Base-by-base conservation (phyloP, 768 basidiomycete genomes). In the Floccularia luteovirens region DNA sequence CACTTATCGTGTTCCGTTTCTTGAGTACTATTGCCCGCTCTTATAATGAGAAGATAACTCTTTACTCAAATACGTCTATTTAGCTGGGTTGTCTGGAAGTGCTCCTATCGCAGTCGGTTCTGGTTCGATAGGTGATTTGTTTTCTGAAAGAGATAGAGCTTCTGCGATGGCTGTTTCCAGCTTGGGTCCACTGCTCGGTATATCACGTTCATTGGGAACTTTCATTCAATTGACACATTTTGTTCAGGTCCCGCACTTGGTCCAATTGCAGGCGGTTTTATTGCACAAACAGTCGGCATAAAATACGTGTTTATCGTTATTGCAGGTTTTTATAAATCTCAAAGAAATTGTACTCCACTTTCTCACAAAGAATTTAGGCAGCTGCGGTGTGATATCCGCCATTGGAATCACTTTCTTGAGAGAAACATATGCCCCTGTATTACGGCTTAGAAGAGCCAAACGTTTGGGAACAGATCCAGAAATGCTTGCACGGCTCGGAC, bases 381-480 rank as follows among this genome's bases (percentile, higher is more conserved):
- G 74, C 13, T 70, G 66, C 41, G 73, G 60, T 19, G 24, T 71
- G 17, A 60, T 68, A 5, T 54, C 72, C 4, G 24, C 63, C 0
- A 36, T 79, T 3, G 81, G 74, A 4, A 68, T 85, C 17, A 76
- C 82, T 10, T 52, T 84, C 25, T 59, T 85, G n/a, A 64, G 63
- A 22, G 88, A 90, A 57, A 87, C 88, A 0, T 90, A 88, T 50
- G 79, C 70, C 0, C 88, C 88, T 1, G 63, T 85, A 24, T 69
- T 89, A 25, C 75, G 77, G 11, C 49, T 67, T 21, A 68, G 72
- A 17, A 60, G 60, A n/a, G 67, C 66, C 2, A 55, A 55, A 2
- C 55, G 55, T 35, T 50, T 52, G 16, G 42, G 57, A 4, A 54
- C 40, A 2, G 74, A 81, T 51, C 62, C 57, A 0, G 79, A 81